Conservation (phyloP, 2,329 filamentous ascomycete genomes). For the Colletotrichum agaves region DNA sequence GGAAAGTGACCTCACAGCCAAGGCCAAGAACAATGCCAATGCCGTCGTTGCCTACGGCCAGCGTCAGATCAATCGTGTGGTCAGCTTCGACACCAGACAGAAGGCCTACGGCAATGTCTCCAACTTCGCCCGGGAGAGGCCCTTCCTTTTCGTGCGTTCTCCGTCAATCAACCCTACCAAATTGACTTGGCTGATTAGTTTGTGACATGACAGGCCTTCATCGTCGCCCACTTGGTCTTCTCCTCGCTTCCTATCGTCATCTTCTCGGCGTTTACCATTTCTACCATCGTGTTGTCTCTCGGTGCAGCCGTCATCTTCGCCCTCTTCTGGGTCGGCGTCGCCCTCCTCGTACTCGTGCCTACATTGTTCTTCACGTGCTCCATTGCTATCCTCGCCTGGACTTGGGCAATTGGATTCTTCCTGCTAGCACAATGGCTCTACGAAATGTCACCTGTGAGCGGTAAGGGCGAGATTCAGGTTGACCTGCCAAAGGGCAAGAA, state of each 20-base stretch:
- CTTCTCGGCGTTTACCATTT: constrained; percentile 74
- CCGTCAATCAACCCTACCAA: neutral
- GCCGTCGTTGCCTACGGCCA: constrained; percentile 54
- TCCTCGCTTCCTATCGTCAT: constrained; percentile 74
- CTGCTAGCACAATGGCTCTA: constrained; percentile 60
- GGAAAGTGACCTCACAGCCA: constrained; percentile 40
- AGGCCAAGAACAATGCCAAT: constrained; percentile 48
- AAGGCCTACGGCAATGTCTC: constrained; percentile 63
- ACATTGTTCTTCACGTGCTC: constrained; percentile 73
- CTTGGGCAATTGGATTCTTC: constrained; percentile 73
- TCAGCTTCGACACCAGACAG: constrained; percentile 71
- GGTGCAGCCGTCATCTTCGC: constrained; percentile 72
- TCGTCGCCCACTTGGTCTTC: constrained; percentile 72
- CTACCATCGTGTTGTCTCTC: constrained; percentile 70
- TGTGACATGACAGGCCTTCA: constrained; percentile 66
- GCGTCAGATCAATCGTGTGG: constrained; percentile 58
- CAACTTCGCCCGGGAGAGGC: constrained; percentile 70
- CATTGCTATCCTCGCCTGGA: constrained; percentile 72
- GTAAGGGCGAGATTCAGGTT: constrained; percentile 39
- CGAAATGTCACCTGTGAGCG: constrained; percentile 44
- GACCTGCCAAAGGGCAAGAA: constrained; percentile 39
- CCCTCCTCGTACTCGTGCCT: constrained; percentile 74
- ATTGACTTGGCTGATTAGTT: neutral
- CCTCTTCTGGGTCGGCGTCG: constrained; percentile 74
- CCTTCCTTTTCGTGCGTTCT: constrained; percentile 73